These are phyloP conservation scores for Cyberlindnera sargentensis DNA, from an alignment of 805 yeast genomes.

Conservation along the genomic window DNA sequence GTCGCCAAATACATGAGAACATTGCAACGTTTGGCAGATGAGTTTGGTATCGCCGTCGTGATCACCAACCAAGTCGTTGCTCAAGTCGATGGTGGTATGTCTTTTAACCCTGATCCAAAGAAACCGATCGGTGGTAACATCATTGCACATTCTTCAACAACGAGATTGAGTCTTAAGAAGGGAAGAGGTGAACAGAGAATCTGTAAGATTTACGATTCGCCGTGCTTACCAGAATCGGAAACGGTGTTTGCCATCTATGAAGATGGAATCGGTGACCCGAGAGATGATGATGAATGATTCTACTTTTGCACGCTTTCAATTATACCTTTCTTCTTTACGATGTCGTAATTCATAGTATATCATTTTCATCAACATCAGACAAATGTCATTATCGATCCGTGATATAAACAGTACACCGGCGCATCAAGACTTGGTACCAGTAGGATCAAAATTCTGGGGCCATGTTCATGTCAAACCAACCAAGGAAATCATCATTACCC, in stretches of 20 bases:
- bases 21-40: slow-evolving; percentile 90
- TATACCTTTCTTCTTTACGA: neutral
- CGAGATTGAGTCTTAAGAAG: slow-evolving; percentile 83
- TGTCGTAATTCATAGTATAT: neutral
- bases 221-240: slow-evolving; percentile 93
- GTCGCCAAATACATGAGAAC: slow-evolving; percentile 91
- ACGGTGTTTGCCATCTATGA: slow-evolving; percentile 93
- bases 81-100: slow-evolving; percentile 83
- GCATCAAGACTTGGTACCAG: slow-evolving; percentile 2
- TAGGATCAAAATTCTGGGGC: slow-evolving; percentile 45
- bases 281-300: slow-evolving; percentile 37
- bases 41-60: slow-evolving; percentile 94
- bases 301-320: neutral
- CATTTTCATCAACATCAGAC: neutral
- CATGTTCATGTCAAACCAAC: slow-evolving; percentile 87
- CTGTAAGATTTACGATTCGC: slow-evolving; percentile 93
- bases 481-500: slow-evolving; percentile 81
- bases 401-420: neutral
- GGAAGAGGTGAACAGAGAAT: slow-evolving; percentile 90
- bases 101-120: slow-evolving; percentile 92
- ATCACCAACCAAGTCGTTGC: slow-evolving; percentile 97
- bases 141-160: slow-evolving; percentile 94
- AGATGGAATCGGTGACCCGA: slow-evolving; percentile 95
- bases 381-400: neutral
- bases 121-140: slow-evolving; percentile 98